phyloP scores from a whole-genome alignment of 1,284 basidiomycete species.

The Paramarasmius palmivorus region DNA sequence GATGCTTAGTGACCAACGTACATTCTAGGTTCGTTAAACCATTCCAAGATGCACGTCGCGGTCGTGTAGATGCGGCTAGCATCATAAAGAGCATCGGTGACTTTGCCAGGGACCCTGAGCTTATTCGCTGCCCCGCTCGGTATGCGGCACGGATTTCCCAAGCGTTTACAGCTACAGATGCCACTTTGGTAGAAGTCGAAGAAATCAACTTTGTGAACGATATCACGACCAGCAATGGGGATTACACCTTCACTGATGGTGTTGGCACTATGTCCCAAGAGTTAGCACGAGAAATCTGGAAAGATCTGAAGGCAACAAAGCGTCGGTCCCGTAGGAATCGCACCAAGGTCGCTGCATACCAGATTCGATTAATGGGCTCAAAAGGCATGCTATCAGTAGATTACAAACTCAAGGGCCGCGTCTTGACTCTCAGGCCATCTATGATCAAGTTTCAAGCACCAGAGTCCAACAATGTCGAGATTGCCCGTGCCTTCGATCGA shows the following conservation, averaged over 20 bases:
- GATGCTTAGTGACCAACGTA: constrained; percentile 48
- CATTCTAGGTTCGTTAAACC: constrained; percentile 44
- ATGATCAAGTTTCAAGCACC: constrained; percentile 66
- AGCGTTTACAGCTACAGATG: constrained; percentile 68
- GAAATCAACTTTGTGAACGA: constrained; percentile 49
- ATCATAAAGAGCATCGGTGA: constrained; percentile 57
- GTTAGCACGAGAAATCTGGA: constrained; percentile 56
- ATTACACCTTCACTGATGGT: constrained; percentile 63
- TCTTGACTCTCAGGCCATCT: constrained; percentile 51
- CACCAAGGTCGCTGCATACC: constrained; percentile 49
- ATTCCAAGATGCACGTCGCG: constrained; percentile 35
- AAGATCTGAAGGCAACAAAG: constrained; percentile 38
- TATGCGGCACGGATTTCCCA: constrained; percentile 61
- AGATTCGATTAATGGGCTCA: constrained; percentile 62
- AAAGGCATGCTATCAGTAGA: constrained; percentile 68
- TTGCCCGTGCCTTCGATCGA: constrained; percentile 37
- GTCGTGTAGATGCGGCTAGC: constrained; percentile 37
- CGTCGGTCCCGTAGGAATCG: constrained; percentile 35
- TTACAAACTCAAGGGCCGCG: constrained; percentile 42
- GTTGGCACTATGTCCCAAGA: constrained; percentile 65
- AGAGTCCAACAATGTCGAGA: constrained; percentile 52
- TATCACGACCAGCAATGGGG: constrained; percentile 39
- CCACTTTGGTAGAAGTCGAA: constrained; percentile 51
- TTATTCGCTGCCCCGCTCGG: constrained; percentile 65
- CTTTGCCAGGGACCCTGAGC: constrained; percentile 37